Conservation (phyloP, 1,284 basidiomycete genomes). For the Ustilago crameri region DNA sequence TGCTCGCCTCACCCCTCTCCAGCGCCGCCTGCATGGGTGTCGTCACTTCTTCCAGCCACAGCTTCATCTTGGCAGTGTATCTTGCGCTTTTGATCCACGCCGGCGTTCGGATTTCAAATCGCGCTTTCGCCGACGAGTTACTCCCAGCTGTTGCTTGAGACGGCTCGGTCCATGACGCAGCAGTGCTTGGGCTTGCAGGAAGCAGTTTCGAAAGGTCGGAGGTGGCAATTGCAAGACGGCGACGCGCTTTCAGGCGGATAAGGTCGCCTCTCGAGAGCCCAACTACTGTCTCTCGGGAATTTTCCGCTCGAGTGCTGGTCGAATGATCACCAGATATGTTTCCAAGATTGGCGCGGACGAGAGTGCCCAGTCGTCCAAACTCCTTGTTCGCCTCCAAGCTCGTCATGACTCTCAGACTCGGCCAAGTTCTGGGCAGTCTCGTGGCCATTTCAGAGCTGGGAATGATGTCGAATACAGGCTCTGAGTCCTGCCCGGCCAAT, state of each 20-base stretch:
- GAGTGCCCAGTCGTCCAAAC: conserved; percentile 32
- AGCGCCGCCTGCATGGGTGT: conserved; percentile 23
- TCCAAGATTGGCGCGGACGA: conserved; percentile 33
- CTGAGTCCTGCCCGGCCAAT: conserved; percentile 13
- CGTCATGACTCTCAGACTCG: conserved; percentile 39
- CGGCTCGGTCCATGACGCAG: not conserved
- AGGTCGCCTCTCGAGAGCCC: conserved; percentile 47
- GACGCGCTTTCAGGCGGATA: conserved; percentile 30
- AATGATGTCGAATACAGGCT: conserved; percentile 34
- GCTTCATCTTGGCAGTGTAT: conserved; percentile 38
- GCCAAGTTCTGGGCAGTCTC: conserved; percentile 33
- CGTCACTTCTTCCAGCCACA: conserved; percentile 26
- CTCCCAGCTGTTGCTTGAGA: not conserved
- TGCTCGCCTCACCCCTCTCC: conserved; percentile 10
- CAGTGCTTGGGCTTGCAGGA: not conserved
- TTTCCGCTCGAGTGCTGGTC: not conserved
- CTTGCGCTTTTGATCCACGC: conserved; percentile 28
- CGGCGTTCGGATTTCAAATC: conserved; percentile 35
- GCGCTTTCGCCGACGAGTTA: not conserved
- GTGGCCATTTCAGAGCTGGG: conserved; percentile 15
- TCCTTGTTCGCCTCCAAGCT: conserved; percentile 39
- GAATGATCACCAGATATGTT: not conserved
- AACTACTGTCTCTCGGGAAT: conserved; percentile 12
- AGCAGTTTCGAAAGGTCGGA: conserved; percentile 21
- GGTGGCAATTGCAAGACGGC: conserved; percentile 25